Evolutionary conservation across 371 early-diverging fungal species (phyloP), one percentile per base, ranked within the genome.

Genomic region (Rhizopus delemar): DNA sequence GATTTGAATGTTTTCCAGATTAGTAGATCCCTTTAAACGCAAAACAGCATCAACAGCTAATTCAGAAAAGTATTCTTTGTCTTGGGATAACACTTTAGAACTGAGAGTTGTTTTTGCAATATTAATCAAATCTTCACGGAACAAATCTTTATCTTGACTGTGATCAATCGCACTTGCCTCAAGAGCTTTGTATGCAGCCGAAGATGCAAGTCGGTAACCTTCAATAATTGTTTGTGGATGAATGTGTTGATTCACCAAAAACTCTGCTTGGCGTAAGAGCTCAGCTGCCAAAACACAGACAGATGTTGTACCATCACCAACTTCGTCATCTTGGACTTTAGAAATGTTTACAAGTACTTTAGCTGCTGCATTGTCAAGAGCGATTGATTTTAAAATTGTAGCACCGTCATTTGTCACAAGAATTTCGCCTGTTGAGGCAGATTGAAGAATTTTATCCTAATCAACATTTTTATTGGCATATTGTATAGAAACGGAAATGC

Each of bases 361-460:
- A 60, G 99, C 99, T 38, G 98, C 96, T 5, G 99, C 94, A 73
- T 97, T 97, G 77, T 99, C 98, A 41, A 99, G 87, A 13, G 94
- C 91, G 62, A 99, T 95, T 45, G 96, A 96, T 76, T 99, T 99
- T 46, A 99, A 83, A 70, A 99, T 99, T 36, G 99, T 99, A 13
- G 99, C 99, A 52, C 99, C 99, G 79, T 99, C 99, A 81, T 99
- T 99, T 12, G 99, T 99, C 46, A 99, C 98, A 68, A 92, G 81
- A 66, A 98, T 89, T 62, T 92, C 89, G 59, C 91, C 94, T 41
- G 81, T 86, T 41, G 84, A 78, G 38, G 93, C 82, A 53, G 99
- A 93, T 74, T 98, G 95, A 72, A 99, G 91, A 64, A 98, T 95
- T 81, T 98, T 98, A 86, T 98, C 93, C 91, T 91, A 63, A 60